These are phyloP conservation scores for Neonectria hederae DNA, from an alignment of 2,329 filamentous ascomycete species.

Conservation along the genomic window DNA sequence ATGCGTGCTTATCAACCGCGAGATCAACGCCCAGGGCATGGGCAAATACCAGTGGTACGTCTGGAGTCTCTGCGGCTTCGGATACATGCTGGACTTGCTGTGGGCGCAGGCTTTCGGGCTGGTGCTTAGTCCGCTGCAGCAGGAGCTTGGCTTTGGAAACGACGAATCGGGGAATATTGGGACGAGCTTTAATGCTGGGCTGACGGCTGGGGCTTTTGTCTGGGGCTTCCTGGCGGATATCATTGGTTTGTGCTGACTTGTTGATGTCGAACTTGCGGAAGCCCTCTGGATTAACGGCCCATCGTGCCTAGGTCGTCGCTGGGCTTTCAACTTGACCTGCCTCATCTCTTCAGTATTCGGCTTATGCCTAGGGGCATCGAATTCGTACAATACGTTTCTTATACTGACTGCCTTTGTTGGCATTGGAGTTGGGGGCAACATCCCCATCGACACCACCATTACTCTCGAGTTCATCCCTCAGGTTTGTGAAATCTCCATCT, in stretches of 20 bases:
- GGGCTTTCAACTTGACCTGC: constrained; percentile 67
- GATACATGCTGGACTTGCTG: constrained; percentile 64
- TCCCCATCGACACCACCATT: constrained; percentile 65
- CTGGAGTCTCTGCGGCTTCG: constrained; percentile 63
- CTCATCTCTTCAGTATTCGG: constrained; percentile 65
- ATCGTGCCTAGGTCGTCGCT: constrained; percentile 52
- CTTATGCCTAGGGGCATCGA: constrained; percentile 59
- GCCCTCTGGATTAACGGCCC: neutral
- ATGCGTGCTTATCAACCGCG: constrained; percentile 49
- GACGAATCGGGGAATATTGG: constrained; percentile 57
- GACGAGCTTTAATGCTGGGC: constrained; percentile 62
- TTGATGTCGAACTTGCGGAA: neutral
- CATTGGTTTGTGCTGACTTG: constrained; percentile 42
- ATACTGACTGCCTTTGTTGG: constrained; percentile 64
- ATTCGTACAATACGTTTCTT: constrained; percentile 60
- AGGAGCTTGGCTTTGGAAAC: constrained; percentile 63
- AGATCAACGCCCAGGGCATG: constrained; percentile 63
- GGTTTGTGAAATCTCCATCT: constrained; percentile 31
- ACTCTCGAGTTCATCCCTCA: constrained; percentile 64
- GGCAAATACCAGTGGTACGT: constrained; percentile 63
- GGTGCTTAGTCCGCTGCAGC: constrained; percentile 61
- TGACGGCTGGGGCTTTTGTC: constrained; percentile 64
- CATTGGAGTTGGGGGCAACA: constrained; percentile 63
- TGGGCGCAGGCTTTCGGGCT: constrained; percentile 69
- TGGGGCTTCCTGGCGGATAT: constrained; percentile 67